These are phyloP conservation scores for Miamiensis avidus DNA, from an alignment of 169 alveolate genomes.

Conservation along the genomic window DNA sequence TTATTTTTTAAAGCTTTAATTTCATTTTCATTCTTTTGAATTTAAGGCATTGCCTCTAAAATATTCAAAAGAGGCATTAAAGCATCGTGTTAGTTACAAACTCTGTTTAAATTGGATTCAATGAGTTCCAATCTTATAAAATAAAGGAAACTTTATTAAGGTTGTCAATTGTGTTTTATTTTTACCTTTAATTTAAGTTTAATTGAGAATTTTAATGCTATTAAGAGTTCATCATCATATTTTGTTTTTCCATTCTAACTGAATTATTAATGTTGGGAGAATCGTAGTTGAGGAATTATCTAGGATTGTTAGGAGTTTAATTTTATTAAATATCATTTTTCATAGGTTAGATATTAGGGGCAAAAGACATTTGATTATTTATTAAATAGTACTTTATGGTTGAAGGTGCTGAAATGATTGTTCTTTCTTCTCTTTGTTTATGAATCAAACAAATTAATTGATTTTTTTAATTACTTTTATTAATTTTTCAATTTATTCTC, in stretches of 20 bases:
- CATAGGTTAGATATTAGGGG: too few species aligned
- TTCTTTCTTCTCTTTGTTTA: too few species aligned
- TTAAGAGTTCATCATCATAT: neutral
- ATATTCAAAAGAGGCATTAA: constrained; percentile 3
- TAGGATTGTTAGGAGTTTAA: too few species aligned
- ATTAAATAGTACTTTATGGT: too few species aligned
- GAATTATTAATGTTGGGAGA: neutral
- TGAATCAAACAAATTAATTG: too few species aligned
- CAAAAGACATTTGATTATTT: too few species aligned
- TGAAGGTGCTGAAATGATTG: too few species aligned
- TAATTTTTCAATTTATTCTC: too few species aligned
- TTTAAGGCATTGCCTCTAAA: constrained; percentile 10
- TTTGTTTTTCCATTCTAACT: neutral
- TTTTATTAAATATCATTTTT: too few species aligned
- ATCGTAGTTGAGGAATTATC: neutral
- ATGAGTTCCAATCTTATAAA: constrained; percentile 10
- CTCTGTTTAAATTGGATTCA: constrained; percentile 18
- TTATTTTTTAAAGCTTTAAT: constrained; percentile 6
- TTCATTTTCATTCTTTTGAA: constrained; percentile 1
- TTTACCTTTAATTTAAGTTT: neutral
- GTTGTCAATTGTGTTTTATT: neutral
- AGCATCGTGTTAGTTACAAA: constrained; percentile 26
- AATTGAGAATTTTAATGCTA: too few species aligned
- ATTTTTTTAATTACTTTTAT: too few species aligned
- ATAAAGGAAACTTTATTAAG: neutral